Evolutionary conservation across 495 filamentous ascomycete genomes (phyloP).

Genomic region (Lepraria neglecta): DNA sequence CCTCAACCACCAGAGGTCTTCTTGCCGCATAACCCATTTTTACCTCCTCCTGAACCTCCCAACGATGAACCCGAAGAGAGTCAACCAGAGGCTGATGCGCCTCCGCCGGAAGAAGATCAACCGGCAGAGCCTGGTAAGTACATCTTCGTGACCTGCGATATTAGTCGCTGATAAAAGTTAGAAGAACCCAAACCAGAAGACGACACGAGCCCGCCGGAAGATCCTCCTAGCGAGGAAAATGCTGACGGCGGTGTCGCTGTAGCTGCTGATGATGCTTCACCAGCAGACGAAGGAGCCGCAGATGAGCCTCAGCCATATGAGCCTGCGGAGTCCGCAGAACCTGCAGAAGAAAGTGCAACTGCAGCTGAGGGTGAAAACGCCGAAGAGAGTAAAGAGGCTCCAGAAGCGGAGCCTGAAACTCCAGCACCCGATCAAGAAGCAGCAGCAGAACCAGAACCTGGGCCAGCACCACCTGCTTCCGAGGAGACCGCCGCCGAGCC

Average conservation of each 20-base stretch:
- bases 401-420: slow-evolving; percentile 13
- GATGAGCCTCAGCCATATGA: slow-evolving; percentile 44
- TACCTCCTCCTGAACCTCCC: slow-evolving; percentile 2
- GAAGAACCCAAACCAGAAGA: slow-evolving; percentile 4
- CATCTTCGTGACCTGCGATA: not conserved
- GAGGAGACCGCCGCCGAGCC: slow-evolving; percentile 23
- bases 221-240: slow-evolving; percentile 1
- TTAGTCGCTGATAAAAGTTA: not conserved
- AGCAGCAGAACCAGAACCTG: slow-evolving; percentile 1
- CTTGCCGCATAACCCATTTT: not conserved
- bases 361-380: slow-evolving; percentile 9
- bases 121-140: slow-evolving; percentile 9
- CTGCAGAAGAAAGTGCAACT: slow-evolving; percentile 27
- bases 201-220: not conserved
- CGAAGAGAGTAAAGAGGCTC: slow-evolving; percentile 9
- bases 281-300: slow-evolving; percentile 30
- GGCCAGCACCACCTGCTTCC: slow-evolving; percentile 15
- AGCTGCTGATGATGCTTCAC: not conserved
- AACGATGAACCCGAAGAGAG: not conserved
- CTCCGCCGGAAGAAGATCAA: not conserved
- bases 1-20: slow-evolving; percentile 12
- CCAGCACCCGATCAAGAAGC: not conserved
- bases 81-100: slow-evolving; percentile 2
- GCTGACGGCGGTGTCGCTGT: slow-evolving; percentile 27
- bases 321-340: slow-evolving; percentile 49